Base-by-base conservation (phyloP, 139 green algal species). In the Haematococcus lacustris region DNA sequence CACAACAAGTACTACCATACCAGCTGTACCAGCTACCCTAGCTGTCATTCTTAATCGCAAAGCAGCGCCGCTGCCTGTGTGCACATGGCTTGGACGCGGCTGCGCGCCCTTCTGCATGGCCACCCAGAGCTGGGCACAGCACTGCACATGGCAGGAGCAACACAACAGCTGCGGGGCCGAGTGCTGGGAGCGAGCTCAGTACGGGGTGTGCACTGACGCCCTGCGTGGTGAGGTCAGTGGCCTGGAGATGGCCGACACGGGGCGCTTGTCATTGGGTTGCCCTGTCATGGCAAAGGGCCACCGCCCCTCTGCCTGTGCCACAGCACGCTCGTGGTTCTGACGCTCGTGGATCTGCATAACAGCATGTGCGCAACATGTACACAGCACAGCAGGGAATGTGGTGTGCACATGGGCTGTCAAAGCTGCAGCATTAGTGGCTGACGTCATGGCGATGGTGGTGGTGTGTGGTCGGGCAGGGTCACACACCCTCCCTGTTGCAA, bases 251-350 rank as follows among this genome's bases (percentile, higher is more conserved):
- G 73, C 78, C 41, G 66, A 74, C 3, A 70, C 28, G 0, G 78
- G 78, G 1, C 78, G 70, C 66, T 83, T 83, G 70, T 83, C 78
- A 3, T 74, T 79, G 30, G 73, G 73, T 30, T 67, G 65, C 0
- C 57, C 38, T 53, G 38, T 64, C 7, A 66, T 66, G 23, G 37
- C 74, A 71, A 72, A 83, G 1, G 78, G 78, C 78, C 78, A 83
- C 0, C 32, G 28, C 32, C 47, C 2, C 66, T 80, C 68, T 41
- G 72, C 75, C n/a, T 63, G 38, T 2, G 51, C 32, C 17, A 83
- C 43, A 2, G 53, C 66, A 57, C 67, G 13, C 47, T 78, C 53
- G 30, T 80, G 38, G 26, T 66, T 51, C 34, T 71, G 59, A 51
- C 74, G 75, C 66, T 80, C 73, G 0, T 65, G 70, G 38, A 83